Base-by-base conservation (phyloP, 2,329 filamentous ascomycete species). In the Fonsecaea nubica region DNA sequence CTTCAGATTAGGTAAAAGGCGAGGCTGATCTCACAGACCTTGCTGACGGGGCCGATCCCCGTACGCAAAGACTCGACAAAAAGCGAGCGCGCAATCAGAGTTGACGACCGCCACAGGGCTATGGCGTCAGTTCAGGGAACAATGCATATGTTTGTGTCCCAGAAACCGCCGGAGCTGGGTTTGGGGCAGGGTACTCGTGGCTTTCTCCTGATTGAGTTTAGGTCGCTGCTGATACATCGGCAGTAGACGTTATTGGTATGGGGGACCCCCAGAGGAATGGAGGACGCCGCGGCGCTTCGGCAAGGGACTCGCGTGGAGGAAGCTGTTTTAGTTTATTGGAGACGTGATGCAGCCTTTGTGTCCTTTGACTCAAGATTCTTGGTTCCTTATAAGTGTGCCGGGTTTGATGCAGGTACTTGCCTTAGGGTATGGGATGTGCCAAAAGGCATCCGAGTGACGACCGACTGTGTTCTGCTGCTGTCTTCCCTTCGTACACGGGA, bases 171-270 rank as follows among this genome's bases (percentile, higher is more conserved):
- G 65, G 62, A 62, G 63, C 48, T 35, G 48, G 62, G 30, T 42
- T 48, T 18, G 4, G 52, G 58, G 58, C 21, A 18, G 45, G 15
- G 32, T 50, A 42, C 12, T 40, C 21, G 67, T 64, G 58, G 67
- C 67, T 66, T 69, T 69, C 67, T 69, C 67, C 67, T 69, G 67
- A 69, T 66, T 63, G 48, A 65, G 67, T 38, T 50, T 66, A 69
- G 64, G 61, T 62, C 35, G 54, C 53, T 69, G 67, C 64, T 69
- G 67, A 69, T 69, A 64, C 61, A 69, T 66, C 52, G 55, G 52
- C 35, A n/a, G 30, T 45, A 33, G 45, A 58, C 45, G 54, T 59
- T 53, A 69, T 66, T 66, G 64, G 63, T 38, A 64, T 58, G 40
- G 64, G 33, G 33, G 52, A 18, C 18, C 56, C 60, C 45, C n/a